These are phyloP conservation scores for Nyctanthes arbortristis DNA, from an alignment of 257 asterid species.

Conservation along the genomic window DNA sequence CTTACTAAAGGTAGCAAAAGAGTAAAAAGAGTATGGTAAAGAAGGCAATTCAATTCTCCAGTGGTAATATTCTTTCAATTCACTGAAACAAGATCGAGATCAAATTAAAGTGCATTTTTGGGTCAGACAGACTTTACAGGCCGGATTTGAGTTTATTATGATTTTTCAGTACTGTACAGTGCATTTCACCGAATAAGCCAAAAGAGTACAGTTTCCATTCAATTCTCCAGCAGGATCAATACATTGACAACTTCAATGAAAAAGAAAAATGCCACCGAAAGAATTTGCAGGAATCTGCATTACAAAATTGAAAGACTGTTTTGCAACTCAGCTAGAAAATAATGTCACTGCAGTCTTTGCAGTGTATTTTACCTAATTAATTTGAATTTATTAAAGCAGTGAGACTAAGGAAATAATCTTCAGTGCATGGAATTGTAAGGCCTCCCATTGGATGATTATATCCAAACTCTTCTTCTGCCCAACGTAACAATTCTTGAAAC, in stretches of 20 bases:
- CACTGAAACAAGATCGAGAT: too few species aligned
- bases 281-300: not conserved
- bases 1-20: too few species aligned
- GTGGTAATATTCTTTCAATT: too few species aligned
- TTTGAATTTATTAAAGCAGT: slow-evolving; percentile 26
- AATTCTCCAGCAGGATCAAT: too few species aligned
- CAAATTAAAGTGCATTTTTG: too few species aligned
- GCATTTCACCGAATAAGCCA: too few species aligned
- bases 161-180: too few species aligned
- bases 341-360: not conserved
- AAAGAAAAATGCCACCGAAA: not conserved
- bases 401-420: slow-evolving; percentile 42
- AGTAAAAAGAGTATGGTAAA: too few species aligned
- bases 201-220: too few species aligned
- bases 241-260: not conserved
- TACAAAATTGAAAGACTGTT: not conserved
- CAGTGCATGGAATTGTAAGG: slow-evolving; percentile 51
- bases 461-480: slow-evolving; percentile 73
- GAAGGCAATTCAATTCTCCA: too few species aligned
- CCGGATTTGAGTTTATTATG: too few species aligned
- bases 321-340: not conserved
- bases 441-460: slow-evolving; percentile 55
- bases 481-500: slow-evolving; percentile 60
- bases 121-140: too few species aligned
- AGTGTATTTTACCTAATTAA: slow-evolving; percentile 9